Percentiles rank a stretch among this genome's conserved stretches.
These are phyloP conservation scores for Aeschynomene evenia DNA, from an alignment of 306 rosid genomes.

Conservation along the genomic window DNA sequence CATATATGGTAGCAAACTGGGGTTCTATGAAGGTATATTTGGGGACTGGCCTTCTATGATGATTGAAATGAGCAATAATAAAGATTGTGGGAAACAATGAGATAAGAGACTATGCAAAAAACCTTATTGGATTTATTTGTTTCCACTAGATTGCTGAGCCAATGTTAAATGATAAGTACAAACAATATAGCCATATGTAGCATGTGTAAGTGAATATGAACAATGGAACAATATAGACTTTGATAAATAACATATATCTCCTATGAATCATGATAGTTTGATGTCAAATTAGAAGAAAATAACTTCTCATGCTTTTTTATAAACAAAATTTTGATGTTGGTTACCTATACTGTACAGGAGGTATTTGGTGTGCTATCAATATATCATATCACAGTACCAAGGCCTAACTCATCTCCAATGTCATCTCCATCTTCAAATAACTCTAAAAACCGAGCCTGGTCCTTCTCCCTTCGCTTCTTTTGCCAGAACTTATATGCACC, in stretches of 20 bases:
- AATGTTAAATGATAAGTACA: neutral
- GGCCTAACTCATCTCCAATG: conserved; percentile 66
- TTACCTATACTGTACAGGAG: conserved; percentile 36
- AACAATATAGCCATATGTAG: neutral
- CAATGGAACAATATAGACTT: neutral
- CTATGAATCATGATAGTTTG: neutral
- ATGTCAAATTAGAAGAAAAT: conserved; percentile 1
- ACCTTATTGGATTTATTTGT: neutral
- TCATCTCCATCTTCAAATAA: conserved; percentile 80
- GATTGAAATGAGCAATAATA: too few relatives aligned
- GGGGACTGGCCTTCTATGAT: too few relatives aligned
- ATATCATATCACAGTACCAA: conserved; percentile 48
- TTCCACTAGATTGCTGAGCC: conserved; percentile 2
- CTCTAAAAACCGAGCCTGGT: conserved; percentile 75
- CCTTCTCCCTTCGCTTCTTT: conserved; percentile 65
- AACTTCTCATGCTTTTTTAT: neutral
- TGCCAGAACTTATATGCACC: conserved; percentile 68
- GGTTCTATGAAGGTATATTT: too few relatives aligned
- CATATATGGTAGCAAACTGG: too few relatives aligned
- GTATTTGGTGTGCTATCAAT: conserved; percentile 17
- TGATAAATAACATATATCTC: conserved; percentile 2
- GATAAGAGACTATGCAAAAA: too few relatives aligned
- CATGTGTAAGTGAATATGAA: conserved; percentile 1
- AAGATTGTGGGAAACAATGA: too few relatives aligned
- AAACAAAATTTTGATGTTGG: conserved; percentile 31